Percentiles rank a stretch among this genome's conserved stretches.
phyloP scores from a whole-genome alignment of 2,329 filamentous ascomycete species.

The Fusarium euwallaceae region DNA sequence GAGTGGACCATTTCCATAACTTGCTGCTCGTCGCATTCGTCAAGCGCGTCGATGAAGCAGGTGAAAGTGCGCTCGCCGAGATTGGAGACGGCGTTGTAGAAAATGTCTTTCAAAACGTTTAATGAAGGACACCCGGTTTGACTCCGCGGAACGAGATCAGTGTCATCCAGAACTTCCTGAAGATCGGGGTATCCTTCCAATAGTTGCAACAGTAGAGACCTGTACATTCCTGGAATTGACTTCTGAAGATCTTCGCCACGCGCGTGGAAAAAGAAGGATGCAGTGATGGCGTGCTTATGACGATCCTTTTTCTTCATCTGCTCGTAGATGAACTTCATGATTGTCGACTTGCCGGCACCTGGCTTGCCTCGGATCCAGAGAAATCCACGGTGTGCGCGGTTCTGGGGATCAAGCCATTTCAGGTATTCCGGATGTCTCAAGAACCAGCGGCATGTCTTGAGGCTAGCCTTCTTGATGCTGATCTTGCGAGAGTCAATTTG shows the following conservation, averaged over 20 bases:
- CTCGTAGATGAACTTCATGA: conserved; percentile 57
- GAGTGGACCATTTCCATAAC: conserved; percentile 57
- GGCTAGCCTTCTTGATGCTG: conserved; percentile 53
- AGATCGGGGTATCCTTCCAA: conserved; percentile 53
- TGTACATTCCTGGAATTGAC: conserved; percentile 62
- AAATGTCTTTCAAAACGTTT: not conserved
- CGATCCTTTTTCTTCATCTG: conserved; percentile 1
- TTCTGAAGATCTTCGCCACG: conserved; percentile 60
- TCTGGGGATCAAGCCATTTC: conserved; percentile 7
- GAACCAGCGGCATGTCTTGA: conserved; percentile 39
- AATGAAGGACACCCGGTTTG: not conserved
- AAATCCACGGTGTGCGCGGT: conserved; percentile 46
- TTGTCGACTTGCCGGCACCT: conserved; percentile 60
- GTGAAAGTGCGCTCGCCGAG: fast-evolving
- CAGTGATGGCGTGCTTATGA: conserved; percentile 12
- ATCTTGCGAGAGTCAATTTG: conserved; percentile 54
- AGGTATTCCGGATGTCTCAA: conserved; percentile 5
- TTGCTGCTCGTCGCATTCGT: conserved; percentile 61
- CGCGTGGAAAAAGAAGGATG: conserved; percentile 67
- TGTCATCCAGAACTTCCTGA: conserved; percentile 48
- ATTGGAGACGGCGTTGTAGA: not conserved
- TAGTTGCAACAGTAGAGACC: conserved; percentile 63
- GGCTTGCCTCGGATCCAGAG: conserved; percentile 63
- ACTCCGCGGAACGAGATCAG: fast-evolving
- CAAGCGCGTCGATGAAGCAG: conserved; percentile 59